Evolutionary conservation across 176 grass and related monocot species (phyloP).

Genomic region (Poa pratensis): DNA sequence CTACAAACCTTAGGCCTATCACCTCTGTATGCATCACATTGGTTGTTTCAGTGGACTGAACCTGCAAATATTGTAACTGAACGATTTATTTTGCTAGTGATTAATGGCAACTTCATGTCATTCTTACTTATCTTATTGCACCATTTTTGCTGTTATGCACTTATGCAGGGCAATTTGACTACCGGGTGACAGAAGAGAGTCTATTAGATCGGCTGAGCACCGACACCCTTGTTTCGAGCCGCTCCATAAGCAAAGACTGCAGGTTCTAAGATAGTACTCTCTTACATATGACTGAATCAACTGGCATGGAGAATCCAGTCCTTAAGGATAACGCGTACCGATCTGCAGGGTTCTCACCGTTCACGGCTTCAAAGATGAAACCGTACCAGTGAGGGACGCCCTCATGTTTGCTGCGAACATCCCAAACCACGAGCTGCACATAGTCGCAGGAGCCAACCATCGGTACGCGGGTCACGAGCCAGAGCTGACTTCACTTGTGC

Average conservation of each 20-base stretch:
- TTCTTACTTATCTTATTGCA: neutral
- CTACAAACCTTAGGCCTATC: neutral
- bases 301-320: neutral
- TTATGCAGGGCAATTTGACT: slow-evolving; percentile 66
- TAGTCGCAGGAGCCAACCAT: slow-evolving; percentile 75
- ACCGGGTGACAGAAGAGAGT: slow-evolving; percentile 63
- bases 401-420: slow-evolving; percentile 71
- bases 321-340: no score
- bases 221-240: slow-evolving; percentile 69
- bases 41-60: no score
- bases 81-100: neutral
- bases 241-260: slow-evolving; percentile 69
- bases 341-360: slow-evolving; percentile 70
- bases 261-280: slow-evolving; percentile 54
- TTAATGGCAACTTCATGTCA: neutral
- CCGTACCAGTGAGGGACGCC: slow-evolving; percentile 64
- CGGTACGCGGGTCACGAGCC: slow-evolving; percentile 59
- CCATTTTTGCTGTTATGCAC: slow-evolving; percentile 27
- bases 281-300: slow-evolving; percentile 18
- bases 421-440: slow-evolving; percentile 68
- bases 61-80: neutral
- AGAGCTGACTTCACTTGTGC: slow-evolving; percentile 52
- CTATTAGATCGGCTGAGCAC: slow-evolving; percentile 73
- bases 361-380: slow-evolving; percentile 80
- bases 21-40: no score